phyloP scores from a whole-genome alignment of 768 basidiomycete species.

The Termitomyces eurrhizus region DNA sequence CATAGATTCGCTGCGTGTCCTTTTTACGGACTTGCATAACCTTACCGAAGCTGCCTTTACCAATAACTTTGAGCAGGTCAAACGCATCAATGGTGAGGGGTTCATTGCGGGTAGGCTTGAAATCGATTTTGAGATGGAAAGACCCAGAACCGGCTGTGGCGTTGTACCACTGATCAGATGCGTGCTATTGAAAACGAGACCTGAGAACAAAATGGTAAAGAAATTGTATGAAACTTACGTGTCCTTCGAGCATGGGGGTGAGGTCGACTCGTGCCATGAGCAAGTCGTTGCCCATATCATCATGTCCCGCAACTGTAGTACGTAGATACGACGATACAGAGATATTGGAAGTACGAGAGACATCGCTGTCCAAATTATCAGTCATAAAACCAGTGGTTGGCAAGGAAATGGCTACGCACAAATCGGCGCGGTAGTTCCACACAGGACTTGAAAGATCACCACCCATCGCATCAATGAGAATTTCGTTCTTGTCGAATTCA shows the following conservation, averaged over 20 bases:
- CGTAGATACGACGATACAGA: conserved; percentile 90
- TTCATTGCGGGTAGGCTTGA: conserved; percentile 82
- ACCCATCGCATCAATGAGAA: conserved; percentile 92
- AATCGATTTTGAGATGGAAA: conserved; percentile 95
- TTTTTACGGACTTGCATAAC: conserved; percentile 99
- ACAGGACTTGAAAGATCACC: conserved; percentile 88
- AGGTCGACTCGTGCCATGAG: conserved; percentile 92
- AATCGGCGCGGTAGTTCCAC: conserved; percentile 96
- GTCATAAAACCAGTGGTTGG: neutral
- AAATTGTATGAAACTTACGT: conserved; percentile 40
- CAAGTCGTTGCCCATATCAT: conserved; percentile 97
- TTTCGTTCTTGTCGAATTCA: conserved; percentile 97
- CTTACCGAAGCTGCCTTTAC: conserved; percentile 97
- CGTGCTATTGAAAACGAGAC: conserved; percentile 42
- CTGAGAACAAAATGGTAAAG: conserved; percentile 11
- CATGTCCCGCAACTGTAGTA: conserved; percentile 71
- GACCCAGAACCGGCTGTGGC: conserved; percentile 83
- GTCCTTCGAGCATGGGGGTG: conserved; percentile 76
- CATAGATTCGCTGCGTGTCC: conserved; percentile 96
- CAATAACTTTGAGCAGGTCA: conserved; percentile 95
- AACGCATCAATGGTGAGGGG: conserved; percentile 94
- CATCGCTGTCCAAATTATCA: conserved; percentile 58
- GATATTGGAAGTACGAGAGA: conserved; percentile 90
- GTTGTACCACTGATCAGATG: conserved; percentile 88
- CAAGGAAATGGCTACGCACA: conserved; percentile 52